Evolutionary conservation across 2,329 filamentous ascomycete species (phyloP).

Genomic region (Podosphaera xanthii): DNA sequence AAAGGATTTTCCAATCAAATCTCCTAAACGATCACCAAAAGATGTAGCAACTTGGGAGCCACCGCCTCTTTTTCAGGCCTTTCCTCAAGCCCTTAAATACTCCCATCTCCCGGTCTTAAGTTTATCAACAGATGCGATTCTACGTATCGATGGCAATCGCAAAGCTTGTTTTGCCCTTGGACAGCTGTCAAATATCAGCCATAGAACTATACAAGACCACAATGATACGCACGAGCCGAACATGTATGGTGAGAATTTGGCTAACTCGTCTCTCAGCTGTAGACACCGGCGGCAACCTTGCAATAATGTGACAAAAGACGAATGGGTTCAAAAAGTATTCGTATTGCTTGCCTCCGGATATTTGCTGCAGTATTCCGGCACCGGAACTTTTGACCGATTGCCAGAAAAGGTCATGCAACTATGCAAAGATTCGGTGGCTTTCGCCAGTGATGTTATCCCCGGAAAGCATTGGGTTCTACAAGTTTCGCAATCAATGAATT

Average conservation of each 20-base stretch:
- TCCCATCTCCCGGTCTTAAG: slow-evolving; percentile 44
- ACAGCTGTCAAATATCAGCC: not conserved
- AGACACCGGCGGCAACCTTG: slow-evolving; percentile 15
- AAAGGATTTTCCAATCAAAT: slow-evolving; percentile 5
- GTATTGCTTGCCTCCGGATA: slow-evolving; percentile 46
- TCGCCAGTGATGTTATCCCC: slow-evolving; percentile 58
- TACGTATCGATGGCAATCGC: slow-evolving; percentile 29
- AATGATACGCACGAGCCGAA: slow-evolving; percentile 17
- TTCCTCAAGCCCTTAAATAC: slow-evolving; percentile 61
- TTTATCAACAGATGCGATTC: slow-evolving; percentile 43
- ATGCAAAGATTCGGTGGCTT: slow-evolving; percentile 53
- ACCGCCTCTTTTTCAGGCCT: slow-evolving; percentile 68
- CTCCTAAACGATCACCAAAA: slow-evolving; percentile 6
- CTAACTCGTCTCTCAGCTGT: not conserved
- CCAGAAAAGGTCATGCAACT: slow-evolving; percentile 55
- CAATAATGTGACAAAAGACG: slow-evolving; percentile 22
- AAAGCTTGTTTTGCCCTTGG: slow-evolving; percentile 6
- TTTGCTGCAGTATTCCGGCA: slow-evolving; percentile 49
- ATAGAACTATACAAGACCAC: not conserved
- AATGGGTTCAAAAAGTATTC: slow-evolving; percentile 51
- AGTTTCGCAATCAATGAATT: slow-evolving; percentile 41
- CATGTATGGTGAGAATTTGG: slow-evolving; percentile 8
- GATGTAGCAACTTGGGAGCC: slow-evolving; percentile 29
- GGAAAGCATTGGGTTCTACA: slow-evolving; percentile 64
- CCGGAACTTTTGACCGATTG: slow-evolving; percentile 45